phyloP scores from a whole-genome alignment of 148 eudicot genomes.

The Chenopodium album region DNA sequence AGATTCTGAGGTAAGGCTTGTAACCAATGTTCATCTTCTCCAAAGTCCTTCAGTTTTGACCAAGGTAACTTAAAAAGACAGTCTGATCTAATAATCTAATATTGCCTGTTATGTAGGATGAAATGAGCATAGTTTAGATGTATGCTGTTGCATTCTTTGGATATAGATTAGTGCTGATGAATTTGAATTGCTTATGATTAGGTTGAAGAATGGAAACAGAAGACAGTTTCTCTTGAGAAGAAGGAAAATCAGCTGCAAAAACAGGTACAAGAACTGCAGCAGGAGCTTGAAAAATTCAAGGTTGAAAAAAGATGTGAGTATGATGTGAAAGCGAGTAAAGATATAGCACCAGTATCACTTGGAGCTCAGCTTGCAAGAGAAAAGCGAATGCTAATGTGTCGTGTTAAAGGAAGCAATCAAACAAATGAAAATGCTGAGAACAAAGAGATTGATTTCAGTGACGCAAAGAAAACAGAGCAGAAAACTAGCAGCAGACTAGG shows the following conservation, averaged over 20 bases:
- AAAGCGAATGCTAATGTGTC: constrained; percentile 45
- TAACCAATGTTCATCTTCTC: background rate
- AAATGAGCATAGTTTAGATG: background rate
- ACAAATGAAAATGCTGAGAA: constrained; percentile 22
- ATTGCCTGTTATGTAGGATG: background rate
- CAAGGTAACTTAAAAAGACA: background rate
- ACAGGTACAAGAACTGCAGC: constrained; percentile 38
- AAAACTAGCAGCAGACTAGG: constrained; percentile 17
- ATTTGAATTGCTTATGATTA: constrained; percentile 21
- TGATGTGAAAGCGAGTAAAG: constrained; percentile 24
- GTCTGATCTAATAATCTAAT: no score
- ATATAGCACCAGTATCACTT: constrained; percentile 38
- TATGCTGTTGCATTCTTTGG: background rate
- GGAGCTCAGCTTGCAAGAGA: constrained; percentile 69
- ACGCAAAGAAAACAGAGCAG: constrained; percentile 33
- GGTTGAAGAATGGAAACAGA: constrained; percentile 77
- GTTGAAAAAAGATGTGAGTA: constrained; percentile 16
- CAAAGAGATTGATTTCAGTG: constrained; percentile 19
- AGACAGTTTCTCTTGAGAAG: constrained; percentile 42
- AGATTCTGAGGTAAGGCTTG: constrained; percentile 46
- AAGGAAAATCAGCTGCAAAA: constrained; percentile 51
- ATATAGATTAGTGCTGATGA: background rate
- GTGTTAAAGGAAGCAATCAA: constrained; percentile 44
- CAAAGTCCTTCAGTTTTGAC: background rate
- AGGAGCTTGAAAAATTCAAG: constrained; percentile 42